Percentiles rank a stretch among this genome's conserved stretches.
These are phyloP conservation scores for Microascus cirrosus DNA, from an alignment of 2,329 filamentous ascomycete genomes.

Conservation along the genomic window DNA sequence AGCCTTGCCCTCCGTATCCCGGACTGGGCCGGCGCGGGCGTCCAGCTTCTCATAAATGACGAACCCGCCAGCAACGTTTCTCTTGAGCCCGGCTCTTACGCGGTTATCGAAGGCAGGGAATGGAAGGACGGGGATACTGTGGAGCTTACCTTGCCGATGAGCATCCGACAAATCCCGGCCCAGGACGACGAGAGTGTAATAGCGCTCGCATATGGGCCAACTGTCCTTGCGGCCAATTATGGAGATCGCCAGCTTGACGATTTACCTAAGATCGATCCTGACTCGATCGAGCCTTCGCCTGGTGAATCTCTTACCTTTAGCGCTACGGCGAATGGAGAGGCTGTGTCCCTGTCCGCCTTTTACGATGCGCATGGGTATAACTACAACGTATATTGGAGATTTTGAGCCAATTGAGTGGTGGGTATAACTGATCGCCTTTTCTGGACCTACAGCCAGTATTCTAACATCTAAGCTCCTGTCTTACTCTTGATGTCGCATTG, in stretches of 20 bases:
- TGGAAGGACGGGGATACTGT: slow-evolving; percentile 33
- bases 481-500: too few species aligned
- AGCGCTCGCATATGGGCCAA: slow-evolving; percentile 34
- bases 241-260: slow-evolving; percentile 15
- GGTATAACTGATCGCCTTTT: too few species aligned
- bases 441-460: too few species aligned
- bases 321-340: slow-evolving; percentile 17
- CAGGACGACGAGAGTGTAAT: slow-evolving; percentile 32
- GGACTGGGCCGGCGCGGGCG: slow-evolving; percentile 24
- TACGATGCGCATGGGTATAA: slow-evolving; percentile 28
- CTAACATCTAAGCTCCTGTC: too few species aligned
- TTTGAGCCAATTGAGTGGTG: neutral
- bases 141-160: slow-evolving; percentile 31
- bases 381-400: slow-evolving; percentile 29
- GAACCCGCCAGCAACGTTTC: slow-evolving; percentile 13
- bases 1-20: slow-evolving; percentile 33
- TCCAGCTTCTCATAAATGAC: slow-evolving; percentile 29
- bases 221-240: slow-evolving; percentile 32
- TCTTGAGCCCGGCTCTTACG: slow-evolving; percentile 25
- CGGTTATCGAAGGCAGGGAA: slow-evolving; percentile 20
- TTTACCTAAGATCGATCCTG: slow-evolving; percentile 19
- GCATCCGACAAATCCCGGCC: slow-evolving; percentile 26
- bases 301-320: slow-evolving; percentile 17
- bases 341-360: slow-evolving; percentile 22
- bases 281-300: slow-evolving; percentile 12